Base-by-base conservation (phyloP, 73 alveolate species). In the Paramecium sexaurelia region DNA sequence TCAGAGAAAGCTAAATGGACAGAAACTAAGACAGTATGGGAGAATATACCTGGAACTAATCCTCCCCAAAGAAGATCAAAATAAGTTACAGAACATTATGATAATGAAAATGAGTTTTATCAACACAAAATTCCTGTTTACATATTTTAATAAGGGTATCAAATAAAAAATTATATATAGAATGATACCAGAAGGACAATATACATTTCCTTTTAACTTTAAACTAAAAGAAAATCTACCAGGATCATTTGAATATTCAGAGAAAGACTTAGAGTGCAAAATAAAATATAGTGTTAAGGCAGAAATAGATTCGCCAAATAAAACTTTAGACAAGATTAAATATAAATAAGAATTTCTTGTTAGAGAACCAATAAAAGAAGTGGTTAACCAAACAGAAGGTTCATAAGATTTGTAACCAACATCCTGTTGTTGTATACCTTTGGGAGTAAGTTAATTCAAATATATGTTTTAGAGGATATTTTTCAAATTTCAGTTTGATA, bases 281-380 rank as follows among this genome's bases (percentile, higher is more conserved):
- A 75, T 75, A 6, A 75, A 20, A 39, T 75, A 75, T 20, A 75
- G 45, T 19, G 89, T 75, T 15, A 75, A 75, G 27, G 89, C 89
- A 2, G 90, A 78, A 78, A 43, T 78, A 19, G 90, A 41, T 1
- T 78, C 94, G 24, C 32, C 90, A 11, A 41, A 40, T 22, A 19
- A 78, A 3, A 11, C 6, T 11, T 10, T 22, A 19, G 66, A 39
- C 3, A 22, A 78, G 19, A 2, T 78, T 15, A 78, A 78, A 40
- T 17, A 19, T 78, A 20, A 22, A 29, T 39, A 78, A 78, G 90
- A 78, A 22, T 22, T 78, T 78, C n/a, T 78, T 11, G 55, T 78
- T 2, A 40, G 90, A 78, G 90, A 78, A 43, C 69, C 75, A 4
- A 78, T 78, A 5, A 78, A 45, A 24, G 75, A 78, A 43, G 5